Evolutionary conservation across 306 rosid genomes (phyloP), one percentile per base, ranked within the genome.

Genomic region (Amphicarpaea edgeworthii): DNA sequence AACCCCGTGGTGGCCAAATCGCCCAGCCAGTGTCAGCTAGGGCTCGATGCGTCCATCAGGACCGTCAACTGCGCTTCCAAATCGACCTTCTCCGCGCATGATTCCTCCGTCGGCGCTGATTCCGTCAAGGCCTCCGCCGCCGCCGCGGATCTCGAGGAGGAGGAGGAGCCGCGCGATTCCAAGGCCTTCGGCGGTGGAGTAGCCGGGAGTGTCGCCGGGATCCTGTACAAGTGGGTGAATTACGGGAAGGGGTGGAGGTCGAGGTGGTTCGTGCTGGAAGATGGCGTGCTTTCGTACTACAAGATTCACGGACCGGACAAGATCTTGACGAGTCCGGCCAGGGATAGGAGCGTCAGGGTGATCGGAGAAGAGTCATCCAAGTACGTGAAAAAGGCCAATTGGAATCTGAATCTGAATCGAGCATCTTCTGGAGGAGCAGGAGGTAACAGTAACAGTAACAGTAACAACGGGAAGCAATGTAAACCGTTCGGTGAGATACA

Each of bases 281-380:
- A 95, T 78, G 99, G 99, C 7, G 99, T 95, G 84, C 90, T 95
- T 75, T 95, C 99, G 7, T 95, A 95, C 68, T 95, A 92, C 66
- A 95, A 95, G 93, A 92, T 95, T 81, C 97, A 92, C 46, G 99
- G 99, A 19, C 99, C 97, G 66, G 99, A 95, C 73, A 95, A 95
- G 91, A 92, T 95, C 83, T 65, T 86, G 86, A 74, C 82, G 85
- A 86, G 95, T 32, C 98, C 97, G 4, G 96, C 91, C 12, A 85
- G 89, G 70, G 99, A 92, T 41, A 85, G 86, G 82, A 89, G 86
- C 14, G 84, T 88, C n/a, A 83, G 90, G 72, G 92, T 95, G 85
- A 90, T 95, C 76, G 99, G 99, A 3, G 99, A 90, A 58, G 96
- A 92, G 67, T 95, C 97, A 1, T 20, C 86, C 8, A 91, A 90